phyloP scores from a whole-genome alignment of 2,329 filamentous ascomycete species.

The Aureobasidium sp. region DNA sequence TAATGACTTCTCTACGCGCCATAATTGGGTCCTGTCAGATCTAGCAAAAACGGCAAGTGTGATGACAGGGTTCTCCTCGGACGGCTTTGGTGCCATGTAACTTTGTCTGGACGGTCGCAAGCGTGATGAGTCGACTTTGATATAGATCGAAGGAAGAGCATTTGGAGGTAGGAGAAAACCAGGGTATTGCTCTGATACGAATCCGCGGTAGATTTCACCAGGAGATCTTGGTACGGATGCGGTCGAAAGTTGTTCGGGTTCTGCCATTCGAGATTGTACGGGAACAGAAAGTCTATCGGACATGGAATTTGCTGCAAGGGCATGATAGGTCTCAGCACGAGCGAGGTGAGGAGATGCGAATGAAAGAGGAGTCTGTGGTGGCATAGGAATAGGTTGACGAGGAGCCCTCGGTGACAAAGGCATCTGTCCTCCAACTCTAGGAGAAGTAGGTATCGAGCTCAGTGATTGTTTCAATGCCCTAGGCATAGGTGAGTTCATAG shows the following conservation, averaged over 20 bases:
- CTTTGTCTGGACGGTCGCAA: slow-evolving; percentile 87
- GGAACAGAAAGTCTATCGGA: slow-evolving; percentile 21
- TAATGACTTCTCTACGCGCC: slow-evolving; percentile 91
- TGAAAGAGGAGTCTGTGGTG: slow-evolving; percentile 60
- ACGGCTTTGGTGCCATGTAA: slow-evolving; percentile 67
- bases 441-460: slow-evolving; percentile 62
- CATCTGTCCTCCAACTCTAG: slow-evolving; percentile 42
- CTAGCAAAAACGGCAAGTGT: slow-evolving; percentile 79
- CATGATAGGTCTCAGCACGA: slow-evolving; percentile 31
- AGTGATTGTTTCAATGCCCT: slow-evolving; percentile 50
- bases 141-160: slow-evolving; percentile 74
- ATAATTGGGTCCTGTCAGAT: slow-evolving; percentile 69
- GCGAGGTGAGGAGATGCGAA: slow-evolving; percentile 47
- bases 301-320: slow-evolving; percentile 20
- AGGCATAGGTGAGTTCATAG: slow-evolving; percentile 53
- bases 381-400: slow-evolving; percentile 64
- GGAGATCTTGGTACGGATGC: slow-evolving; percentile 20
- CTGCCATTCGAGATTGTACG: not conserved
- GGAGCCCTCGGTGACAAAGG: slow-evolving; percentile 67
- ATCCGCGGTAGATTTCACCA: slow-evolving; percentile 61
- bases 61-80: slow-evolving; percentile 90
- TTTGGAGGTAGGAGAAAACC: slow-evolving; percentile 81
- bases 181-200: slow-evolving; percentile 80
- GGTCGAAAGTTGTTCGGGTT: not conserved
- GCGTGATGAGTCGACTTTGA: slow-evolving; percentile 88